Percentiles rank a stretch among this genome's conserved stretches.
Conservation (phyloP, 768 basidiomycete species). For the Tricholoma bakamatsutake region DNA sequence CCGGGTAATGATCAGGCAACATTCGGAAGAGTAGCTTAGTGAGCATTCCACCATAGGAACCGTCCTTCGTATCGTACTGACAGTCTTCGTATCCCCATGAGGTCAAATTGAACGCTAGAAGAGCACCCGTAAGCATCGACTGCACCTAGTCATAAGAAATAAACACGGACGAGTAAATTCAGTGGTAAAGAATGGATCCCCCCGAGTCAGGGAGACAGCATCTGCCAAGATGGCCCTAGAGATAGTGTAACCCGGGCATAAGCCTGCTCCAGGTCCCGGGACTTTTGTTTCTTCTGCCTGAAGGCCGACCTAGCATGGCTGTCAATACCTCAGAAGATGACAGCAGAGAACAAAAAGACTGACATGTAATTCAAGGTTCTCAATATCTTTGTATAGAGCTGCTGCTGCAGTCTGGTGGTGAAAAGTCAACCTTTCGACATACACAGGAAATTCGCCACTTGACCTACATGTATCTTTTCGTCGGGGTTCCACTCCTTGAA, state of each 20-base stretch:
- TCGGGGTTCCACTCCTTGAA: conserved; percentile 76
- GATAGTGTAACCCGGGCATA: conserved; percentile 81
- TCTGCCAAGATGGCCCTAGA: conserved; percentile 81
- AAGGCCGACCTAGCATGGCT: conserved; percentile 43
- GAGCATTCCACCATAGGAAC: conserved; percentile 73
- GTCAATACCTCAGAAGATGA: background rate
- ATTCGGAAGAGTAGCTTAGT: conserved; percentile 67
- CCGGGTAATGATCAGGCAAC: conserved; percentile 63
- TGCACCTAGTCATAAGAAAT: background rate
- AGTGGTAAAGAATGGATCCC: conserved; percentile 73
- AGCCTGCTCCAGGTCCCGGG: conserved; percentile 60
- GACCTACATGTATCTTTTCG: conserved; percentile 45
- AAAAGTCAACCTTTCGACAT: background rate
- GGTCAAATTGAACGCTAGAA: conserved; percentile 64
- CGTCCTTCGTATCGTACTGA: conserved; percentile 55
- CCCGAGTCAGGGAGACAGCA: conserved; percentile 68
- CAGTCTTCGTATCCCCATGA: conserved; percentile 77
- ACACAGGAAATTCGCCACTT: too few relatives aligned
- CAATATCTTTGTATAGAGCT: conserved; percentile 62
- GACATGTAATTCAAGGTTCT: conserved; percentile 77
- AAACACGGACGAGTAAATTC: conserved; percentile 65
- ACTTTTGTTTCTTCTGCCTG: conserved; percentile 70
- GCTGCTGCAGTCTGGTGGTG: conserved; percentile 55
- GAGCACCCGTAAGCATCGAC: background rate
- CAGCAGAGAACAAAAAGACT: conserved; percentile 14